Evolutionary conservation across 1,284 basidiomycete genomes (phyloP).

Genomic region (Taiwanofungus camphoratus): DNA sequence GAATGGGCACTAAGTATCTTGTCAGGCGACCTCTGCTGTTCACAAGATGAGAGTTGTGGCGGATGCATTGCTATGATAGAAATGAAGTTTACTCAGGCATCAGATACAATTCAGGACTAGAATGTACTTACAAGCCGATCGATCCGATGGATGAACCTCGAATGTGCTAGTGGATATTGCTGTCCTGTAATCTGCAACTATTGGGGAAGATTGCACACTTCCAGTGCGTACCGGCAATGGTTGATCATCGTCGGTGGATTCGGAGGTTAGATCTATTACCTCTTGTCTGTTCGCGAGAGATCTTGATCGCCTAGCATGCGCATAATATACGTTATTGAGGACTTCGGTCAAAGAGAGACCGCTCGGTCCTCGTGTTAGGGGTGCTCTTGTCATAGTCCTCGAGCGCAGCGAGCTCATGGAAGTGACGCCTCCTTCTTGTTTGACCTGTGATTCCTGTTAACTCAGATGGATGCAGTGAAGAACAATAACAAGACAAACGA

Average conservation of each 20-base stretch:
- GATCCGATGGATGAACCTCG: no score
- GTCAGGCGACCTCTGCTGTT: no score
- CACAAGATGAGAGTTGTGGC: not conserved
- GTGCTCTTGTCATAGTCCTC: not conserved
- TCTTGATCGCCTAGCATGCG: constrained; percentile 3
- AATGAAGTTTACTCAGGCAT: no score
- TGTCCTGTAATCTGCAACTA: no score
- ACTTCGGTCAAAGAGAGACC: constrained; percentile 11
- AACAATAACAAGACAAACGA: no score
- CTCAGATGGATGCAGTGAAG: no score
- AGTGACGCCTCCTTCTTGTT: not conserved
- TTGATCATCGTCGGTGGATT: not conserved
- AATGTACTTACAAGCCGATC: not conserved
- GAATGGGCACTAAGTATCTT: no score
- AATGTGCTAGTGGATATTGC: not conserved
- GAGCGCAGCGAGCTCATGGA: not conserved
- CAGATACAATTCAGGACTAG: no score
- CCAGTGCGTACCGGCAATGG: no score
- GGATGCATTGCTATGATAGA: no score
- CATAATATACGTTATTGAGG: constrained; percentile 8
- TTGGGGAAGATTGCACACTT: no score
- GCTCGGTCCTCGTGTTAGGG: not conserved
- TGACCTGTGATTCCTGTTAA: no score
- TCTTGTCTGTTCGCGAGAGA: not conserved
- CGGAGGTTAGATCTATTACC: constrained; percentile 12